Conservation (phyloP, 495 filamentous ascomycete genomes). For the Xylaria cubensis region DNA sequence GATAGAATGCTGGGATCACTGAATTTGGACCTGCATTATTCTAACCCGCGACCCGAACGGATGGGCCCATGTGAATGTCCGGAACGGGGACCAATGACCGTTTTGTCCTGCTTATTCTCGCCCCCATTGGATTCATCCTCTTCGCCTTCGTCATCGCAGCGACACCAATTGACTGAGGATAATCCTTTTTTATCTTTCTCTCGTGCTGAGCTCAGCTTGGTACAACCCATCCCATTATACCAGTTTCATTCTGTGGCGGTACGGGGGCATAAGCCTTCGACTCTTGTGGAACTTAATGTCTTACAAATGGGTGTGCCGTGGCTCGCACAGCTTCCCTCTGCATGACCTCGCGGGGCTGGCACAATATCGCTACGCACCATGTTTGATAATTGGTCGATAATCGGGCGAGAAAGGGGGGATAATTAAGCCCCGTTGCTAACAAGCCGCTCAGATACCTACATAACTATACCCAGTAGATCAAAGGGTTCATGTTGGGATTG, state of each 20-base stretch:
- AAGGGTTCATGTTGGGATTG: background rate
- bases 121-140: conserved; percentile 9
- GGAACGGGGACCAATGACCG: conserved; percentile 18
- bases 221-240: background rate
- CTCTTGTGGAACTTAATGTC: conserved; percentile 8
- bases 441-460: background rate
- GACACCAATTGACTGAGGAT: conserved; percentile 1
- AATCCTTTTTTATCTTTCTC: background rate
- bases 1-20: background rate
- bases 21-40: conserved; percentile 26
- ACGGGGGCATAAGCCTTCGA: background rate
- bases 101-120: conserved; percentile 4
- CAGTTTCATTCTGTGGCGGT: background rate
- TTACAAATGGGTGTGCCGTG: conserved; percentile 1
- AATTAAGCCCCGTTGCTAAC: conserved; percentile 6
- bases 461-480: too few species aligned
- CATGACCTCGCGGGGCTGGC: conserved; percentile 22
- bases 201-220: conserved; percentile 9
- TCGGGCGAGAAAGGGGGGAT: conserved; percentile 3
- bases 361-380: conserved; percentile 17
- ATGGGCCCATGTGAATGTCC: conserved; percentile 18
- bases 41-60: conserved; percentile 16
- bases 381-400: conserved; percentile 14
- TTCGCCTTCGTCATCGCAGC: conserved; percentile 7
- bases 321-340: background rate